Conservation (phyloP, 192 early-diverging fungal species). For the Linnemannia exigua region DNA sequence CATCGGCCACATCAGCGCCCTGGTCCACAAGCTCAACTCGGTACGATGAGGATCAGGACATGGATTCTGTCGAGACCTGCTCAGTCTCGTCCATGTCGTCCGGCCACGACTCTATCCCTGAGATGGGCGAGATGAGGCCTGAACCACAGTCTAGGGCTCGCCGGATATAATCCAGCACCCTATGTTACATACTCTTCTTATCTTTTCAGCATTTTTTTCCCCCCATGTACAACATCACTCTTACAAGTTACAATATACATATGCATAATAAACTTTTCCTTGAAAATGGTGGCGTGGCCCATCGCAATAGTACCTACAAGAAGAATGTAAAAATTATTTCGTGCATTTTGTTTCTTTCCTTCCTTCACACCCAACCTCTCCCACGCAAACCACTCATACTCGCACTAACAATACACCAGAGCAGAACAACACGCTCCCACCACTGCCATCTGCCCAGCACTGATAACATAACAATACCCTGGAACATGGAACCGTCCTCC, state of each 20-base stretch:
- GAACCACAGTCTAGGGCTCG: background rate
- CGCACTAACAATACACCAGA: background rate
- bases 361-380: background rate
- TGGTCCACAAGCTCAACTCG: conserved; percentile 18
- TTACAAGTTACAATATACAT: too few species aligned
- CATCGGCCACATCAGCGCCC: background rate
- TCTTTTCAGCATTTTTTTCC: background rate
- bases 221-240: background rate
- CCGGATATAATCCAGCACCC: background rate
- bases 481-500: background rate
- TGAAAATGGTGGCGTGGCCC: conserved; percentile 5
- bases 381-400: background rate
- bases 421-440: too few species aligned
- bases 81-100: conserved; percentile 55
- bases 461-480: background rate
- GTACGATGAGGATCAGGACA: conserved; percentile 53
- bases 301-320: background rate
- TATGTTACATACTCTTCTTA: conserved; percentile 1
- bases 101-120: conserved; percentile 46
- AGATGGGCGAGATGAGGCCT: conserved; percentile 47
- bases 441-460: background rate
- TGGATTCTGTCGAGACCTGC: conserved; percentile 53
- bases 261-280: conserved; percentile 2
- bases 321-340: background rate
- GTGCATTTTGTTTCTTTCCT: background rate